These are phyloP conservation scores for Galerina marginata DNA, from an alignment of 768 basidiomycete genomes.

Conservation along the genomic window DNA sequence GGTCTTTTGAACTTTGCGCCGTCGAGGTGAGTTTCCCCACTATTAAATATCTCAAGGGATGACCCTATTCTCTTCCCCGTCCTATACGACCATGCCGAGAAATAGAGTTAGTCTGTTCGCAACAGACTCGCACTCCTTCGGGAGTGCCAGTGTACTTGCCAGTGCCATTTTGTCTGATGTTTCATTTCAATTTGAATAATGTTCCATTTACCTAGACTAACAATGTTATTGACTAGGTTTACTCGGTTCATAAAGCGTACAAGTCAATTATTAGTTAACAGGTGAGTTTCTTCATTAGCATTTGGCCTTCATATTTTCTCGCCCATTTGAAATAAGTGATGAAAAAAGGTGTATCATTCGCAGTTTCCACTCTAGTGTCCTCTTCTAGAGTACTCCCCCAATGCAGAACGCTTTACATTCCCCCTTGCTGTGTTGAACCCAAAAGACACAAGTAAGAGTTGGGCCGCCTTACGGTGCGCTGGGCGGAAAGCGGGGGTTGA, in stretches of 20 bases:
- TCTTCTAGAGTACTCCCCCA: slow-evolving; percentile 74
- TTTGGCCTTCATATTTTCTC: too few relatives aligned
- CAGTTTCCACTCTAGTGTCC: slow-evolving; percentile 86
- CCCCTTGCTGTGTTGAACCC: slow-evolving; percentile 76
- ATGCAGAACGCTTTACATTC: slow-evolving; percentile 70
- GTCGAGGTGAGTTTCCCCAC: slow-evolving; percentile 15
- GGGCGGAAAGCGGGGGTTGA: slow-evolving; percentile 75
- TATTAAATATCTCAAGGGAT: slow-evolving; percentile 42
- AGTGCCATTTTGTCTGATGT: slow-evolving; percentile 86
- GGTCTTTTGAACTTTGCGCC: slow-evolving; percentile 28
- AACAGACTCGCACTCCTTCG: slow-evolving; percentile 59
- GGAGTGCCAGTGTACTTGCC: slow-evolving; percentile 81
- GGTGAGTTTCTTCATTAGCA: too few relatives aligned
- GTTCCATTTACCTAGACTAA: background rate
- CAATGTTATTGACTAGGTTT: background rate
- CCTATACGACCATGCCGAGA: slow-evolving; percentile 90
- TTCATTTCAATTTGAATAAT: slow-evolving; percentile 15
- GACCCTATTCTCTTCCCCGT: slow-evolving; percentile 92
- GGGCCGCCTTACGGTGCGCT: slow-evolving; percentile 70
- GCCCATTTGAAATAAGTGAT: slow-evolving; percentile 32
- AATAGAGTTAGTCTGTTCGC: slow-evolving; percentile 80
- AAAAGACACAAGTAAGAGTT: slow-evolving; percentile 63
- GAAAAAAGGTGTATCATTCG: slow-evolving; percentile 76
- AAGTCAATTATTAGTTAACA: too few relatives aligned
- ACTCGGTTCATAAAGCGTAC: background rate